A percentile compares a stretch with the other conserved stretches of the same genome.
phyloP scores from a whole-genome alignment of 495 filamentous ascomycete species.

The Podospora didyma region DNA sequence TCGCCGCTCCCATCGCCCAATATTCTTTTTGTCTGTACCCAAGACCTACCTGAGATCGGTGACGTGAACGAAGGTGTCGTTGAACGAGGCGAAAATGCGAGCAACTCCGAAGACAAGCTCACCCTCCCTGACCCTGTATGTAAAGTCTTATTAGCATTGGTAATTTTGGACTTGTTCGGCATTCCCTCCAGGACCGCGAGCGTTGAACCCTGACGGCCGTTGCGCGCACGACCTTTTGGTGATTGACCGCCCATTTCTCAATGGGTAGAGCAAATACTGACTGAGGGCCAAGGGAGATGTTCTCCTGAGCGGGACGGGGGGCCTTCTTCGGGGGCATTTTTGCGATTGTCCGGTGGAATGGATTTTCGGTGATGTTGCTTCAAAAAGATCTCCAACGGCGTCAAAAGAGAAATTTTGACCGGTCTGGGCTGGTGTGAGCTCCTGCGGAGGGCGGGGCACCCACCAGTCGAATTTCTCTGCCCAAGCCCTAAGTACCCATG shows the following conservation, averaged over 20 bases:
- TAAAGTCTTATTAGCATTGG: too few species aligned
- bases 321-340: slow-evolving; percentile 85
- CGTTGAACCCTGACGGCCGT: too few species aligned
- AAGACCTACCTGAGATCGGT: slow-evolving; percentile 91
- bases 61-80: slow-evolving; percentile 83
- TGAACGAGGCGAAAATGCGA: slow-evolving; percentile 99
- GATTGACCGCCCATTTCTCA: slow-evolving; percentile 42
- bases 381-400: slow-evolving; percentile 12
- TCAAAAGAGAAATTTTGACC: slow-evolving; percentile 24
- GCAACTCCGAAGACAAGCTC: slow-evolving; percentile 99
- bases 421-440: slow-evolving; percentile 17
- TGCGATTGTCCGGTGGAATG: slow-evolving; percentile 27
- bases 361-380: slow-evolving; percentile 17
- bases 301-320: slow-evolving; percentile 76
- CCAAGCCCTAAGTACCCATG: slow-evolving; percentile 30
- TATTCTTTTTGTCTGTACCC: slow-evolving; percentile 24
- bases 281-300: slow-evolving; percentile 96
- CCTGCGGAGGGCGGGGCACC: slow-evolving; percentile 19
- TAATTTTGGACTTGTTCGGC: not conserved
- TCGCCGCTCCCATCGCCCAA: slow-evolving; percentile 8
- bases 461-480: slow-evolving; percentile 1
- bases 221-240: not conserved
- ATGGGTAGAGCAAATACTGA: too few species aligned
- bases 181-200: too few species aligned
- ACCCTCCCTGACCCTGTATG: slow-evolving; percentile 42